Evolutionary conservation across 805 yeast genomes (phyloP).

Genomic region (Candida sonorensis): DNA sequence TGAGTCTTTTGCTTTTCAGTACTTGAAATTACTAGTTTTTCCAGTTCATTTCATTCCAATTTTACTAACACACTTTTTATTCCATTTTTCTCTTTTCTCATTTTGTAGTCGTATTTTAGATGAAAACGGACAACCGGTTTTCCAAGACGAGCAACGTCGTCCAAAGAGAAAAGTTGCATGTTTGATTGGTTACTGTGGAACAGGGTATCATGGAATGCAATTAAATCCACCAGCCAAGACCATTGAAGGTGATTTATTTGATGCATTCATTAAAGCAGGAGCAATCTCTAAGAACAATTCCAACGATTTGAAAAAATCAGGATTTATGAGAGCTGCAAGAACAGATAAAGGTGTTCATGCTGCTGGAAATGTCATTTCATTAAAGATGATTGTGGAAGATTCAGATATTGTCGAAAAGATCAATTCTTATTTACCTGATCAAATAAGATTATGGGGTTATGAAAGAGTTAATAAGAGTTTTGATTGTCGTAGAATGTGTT

Average conservation of each 20-base stretch:
- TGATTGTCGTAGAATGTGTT: slow-evolving; percentile 92
- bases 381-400: slow-evolving; percentile 81
- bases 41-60: too few species aligned
- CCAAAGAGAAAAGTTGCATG: slow-evolving; percentile 90
- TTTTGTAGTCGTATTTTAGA: slow-evolving; percentile 40
- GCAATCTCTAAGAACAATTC: slow-evolving; percentile 84
- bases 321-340: slow-evolving; percentile 82
- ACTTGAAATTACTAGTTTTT: not conserved
- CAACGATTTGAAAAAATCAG: slow-evolving; percentile 79
- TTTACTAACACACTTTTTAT: slow-evolving; percentile 14
- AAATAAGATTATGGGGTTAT: slow-evolving; percentile 89
- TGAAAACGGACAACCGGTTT: slow-evolving; percentile 55
- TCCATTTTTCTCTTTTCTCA: not conserved
- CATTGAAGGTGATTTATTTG: slow-evolving; percentile 82
- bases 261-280: slow-evolving; percentile 79
- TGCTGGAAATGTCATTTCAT: slow-evolving; percentile 85
- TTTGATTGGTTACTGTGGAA: slow-evolving; percentile 90
- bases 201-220: slow-evolving; percentile 97
- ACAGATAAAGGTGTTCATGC: slow-evolving; percentile 98
- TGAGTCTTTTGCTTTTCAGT: not conserved
- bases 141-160: slow-evolving; percentile 45
- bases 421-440: slow-evolving; percentile 72
- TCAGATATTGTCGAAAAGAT: slow-evolving; percentile 65
- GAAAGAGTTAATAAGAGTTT: slow-evolving; percentile 84
- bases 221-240: slow-evolving; percentile 82